A percentile compares a stretch with the other conserved stretches of the same genome.
Conservation (phyloP, 345 rosid genomes). For the Camelina sativa region DNA sequence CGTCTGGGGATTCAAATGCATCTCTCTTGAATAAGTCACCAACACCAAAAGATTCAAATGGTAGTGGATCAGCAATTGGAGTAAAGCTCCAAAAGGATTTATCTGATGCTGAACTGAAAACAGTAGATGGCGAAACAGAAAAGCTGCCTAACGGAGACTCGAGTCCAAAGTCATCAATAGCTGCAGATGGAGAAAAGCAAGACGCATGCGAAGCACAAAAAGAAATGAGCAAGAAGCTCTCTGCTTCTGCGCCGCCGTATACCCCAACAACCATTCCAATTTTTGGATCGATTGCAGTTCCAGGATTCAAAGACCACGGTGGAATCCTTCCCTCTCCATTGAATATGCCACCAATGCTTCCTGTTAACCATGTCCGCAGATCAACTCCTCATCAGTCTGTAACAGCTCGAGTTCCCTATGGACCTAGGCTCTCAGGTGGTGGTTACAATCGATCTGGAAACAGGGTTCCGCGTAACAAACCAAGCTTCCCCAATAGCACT, state of each 20-base stretch:
- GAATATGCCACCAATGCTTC: slow-evolving; percentile 80
- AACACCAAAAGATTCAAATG: slow-evolving; percentile 42
- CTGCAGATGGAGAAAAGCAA: slow-evolving; percentile 63
- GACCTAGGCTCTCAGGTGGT: slow-evolving; percentile 95
- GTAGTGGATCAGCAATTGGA: slow-evolving; percentile 41
- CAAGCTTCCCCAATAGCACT: slow-evolving; percentile 53
- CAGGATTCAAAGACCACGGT: slow-evolving; percentile 78
- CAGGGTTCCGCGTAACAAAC: slow-evolving; percentile 68
- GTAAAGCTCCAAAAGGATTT: slow-evolving; percentile 46
- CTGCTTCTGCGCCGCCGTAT: slow-evolving; percentile 97
- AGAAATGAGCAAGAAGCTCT: slow-evolving; percentile 82
- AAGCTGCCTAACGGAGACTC: slow-evolving; percentile 48
- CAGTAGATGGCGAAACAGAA: slow-evolving; percentile 44
- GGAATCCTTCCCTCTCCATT: slow-evolving; percentile 95
- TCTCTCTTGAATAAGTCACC: slow-evolving; percentile 38
- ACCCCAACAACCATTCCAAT: slow-evolving; percentile 79
- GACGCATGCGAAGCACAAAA: slow-evolving; percentile 68
- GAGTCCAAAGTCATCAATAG: slow-evolving; percentile 43
- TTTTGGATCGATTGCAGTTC: slow-evolving; percentile 76
- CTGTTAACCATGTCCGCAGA: slow-evolving; percentile 72
- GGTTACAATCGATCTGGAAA: slow-evolving; percentile 81
- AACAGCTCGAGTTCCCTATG: slow-evolving; percentile 94
- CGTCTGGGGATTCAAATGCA: slow-evolving; percentile 38
- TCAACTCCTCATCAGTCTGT: slow-evolving; percentile 89
- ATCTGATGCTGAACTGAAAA: slow-evolving; percentile 44